These are phyloP conservation scores for Saturnispora serradocipensis DNA, from an alignment of 805 yeast species.

Conservation along the genomic window DNA sequence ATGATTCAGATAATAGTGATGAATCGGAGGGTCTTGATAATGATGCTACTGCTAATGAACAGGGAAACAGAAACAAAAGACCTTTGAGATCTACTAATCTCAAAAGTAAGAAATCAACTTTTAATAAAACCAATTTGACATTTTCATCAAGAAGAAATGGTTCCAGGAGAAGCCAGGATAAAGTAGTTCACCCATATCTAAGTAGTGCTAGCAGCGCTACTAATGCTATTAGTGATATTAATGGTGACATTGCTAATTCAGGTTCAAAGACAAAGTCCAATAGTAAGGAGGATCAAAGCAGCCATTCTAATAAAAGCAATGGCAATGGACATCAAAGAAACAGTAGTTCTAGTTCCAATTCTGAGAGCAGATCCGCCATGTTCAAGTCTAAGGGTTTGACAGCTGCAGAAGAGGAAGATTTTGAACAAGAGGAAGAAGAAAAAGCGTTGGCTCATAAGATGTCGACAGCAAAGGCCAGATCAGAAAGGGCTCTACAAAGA, in stretches of 20 bases:
- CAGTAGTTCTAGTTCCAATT: not conserved
- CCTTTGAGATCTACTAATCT: not conserved
- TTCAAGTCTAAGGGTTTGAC: not conserved
- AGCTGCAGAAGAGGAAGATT: not conserved
- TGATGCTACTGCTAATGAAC: not conserved
- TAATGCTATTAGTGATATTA: not conserved
- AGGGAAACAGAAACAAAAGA: not conserved
- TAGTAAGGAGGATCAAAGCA: not conserved
- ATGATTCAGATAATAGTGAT: not conserved
- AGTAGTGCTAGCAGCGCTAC: not conserved
- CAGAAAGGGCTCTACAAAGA: slow-evolving; percentile 3
- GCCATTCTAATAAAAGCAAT: not conserved
- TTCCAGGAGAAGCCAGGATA: not conserved
- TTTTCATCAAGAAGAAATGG: not conserved
- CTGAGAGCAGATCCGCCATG: not conserved
- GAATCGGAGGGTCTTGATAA: not conserved
- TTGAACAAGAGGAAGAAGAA: not conserved
- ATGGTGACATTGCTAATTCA: not conserved
- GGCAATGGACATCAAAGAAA: not conserved
- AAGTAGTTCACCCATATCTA: not conserved
- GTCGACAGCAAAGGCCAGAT: not conserved
- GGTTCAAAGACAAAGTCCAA: not conserved
- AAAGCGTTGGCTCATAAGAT: not conserved
- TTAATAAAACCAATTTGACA: not conserved
- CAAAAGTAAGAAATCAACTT: not conserved